A percentile compares a stretch with the other conserved stretches of the same genome.
phyloP scores from a whole-genome alignment of 192 early-diverging fungal species.

The Pecoramyces ruminantium region DNA sequence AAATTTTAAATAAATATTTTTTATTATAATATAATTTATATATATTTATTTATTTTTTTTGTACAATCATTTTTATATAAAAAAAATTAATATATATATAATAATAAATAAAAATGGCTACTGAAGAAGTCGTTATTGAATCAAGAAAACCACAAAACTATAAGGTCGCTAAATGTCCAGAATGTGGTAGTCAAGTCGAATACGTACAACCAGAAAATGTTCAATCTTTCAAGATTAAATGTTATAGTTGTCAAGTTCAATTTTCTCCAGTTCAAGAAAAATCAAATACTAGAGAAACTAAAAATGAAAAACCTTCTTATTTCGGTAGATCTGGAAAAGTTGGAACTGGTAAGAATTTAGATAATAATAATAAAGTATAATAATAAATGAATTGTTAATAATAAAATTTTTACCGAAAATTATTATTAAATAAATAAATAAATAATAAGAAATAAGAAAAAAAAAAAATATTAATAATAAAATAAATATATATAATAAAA shows the following conservation, averaged over 20 bases:
- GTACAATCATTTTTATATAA: too few relatives aligned
- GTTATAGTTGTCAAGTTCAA: neutral
- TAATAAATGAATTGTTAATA: too few relatives aligned
- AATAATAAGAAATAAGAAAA: too few relatives aligned
- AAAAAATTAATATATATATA: too few relatives aligned
- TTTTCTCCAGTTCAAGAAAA: neutral
- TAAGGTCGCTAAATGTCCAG: neutral
- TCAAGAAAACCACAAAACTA: neutral
- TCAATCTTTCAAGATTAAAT: neutral
- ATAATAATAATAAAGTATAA: too few relatives aligned
- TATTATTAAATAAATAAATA: too few relatives aligned
- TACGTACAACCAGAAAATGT: neutral
- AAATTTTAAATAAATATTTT: too few relatives aligned
- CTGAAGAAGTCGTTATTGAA: neutral
- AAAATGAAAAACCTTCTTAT: neutral
- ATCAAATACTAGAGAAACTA: neutral
- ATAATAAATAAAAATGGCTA: neutral
- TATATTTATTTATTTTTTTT: too few relatives aligned
- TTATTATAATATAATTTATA: too few relatives aligned
- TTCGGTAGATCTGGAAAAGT: neutral
- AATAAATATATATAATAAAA: too few relatives aligned
- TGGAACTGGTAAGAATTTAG: neutral
- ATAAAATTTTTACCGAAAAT: too few relatives aligned
- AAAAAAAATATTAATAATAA: too few relatives aligned
- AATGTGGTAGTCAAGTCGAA: neutral